Percentiles rank a stretch among this genome's conserved stretches.
Evolutionary conservation across 768 basidiomycete species (phyloP).

Genomic region (Neoboletus subvelutipes): DNA sequence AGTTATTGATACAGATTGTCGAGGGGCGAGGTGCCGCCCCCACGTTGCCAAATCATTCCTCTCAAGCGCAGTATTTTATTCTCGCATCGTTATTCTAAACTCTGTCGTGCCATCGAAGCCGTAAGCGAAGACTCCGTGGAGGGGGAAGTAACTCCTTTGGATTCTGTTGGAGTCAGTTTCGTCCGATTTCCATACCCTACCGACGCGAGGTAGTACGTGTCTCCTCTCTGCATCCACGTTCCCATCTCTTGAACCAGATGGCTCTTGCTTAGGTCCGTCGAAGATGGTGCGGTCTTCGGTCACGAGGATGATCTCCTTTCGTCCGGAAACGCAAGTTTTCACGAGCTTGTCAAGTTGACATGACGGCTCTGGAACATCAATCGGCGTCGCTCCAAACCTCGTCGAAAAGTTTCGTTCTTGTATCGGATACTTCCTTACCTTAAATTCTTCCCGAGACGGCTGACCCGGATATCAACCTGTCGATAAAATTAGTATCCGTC

Average conservation of each 20-base stretch:
- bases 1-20: constrained; percentile 70
- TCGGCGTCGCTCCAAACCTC: constrained; percentile 15
- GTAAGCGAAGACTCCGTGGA: constrained; percentile 53
- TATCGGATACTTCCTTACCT: constrained; percentile 40
- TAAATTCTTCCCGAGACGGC: not conserved
- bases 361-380: constrained; percentile 59
- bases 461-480: too few species aligned
- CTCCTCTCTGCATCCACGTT: not conserved
- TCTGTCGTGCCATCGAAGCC: constrained; percentile 62
- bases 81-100: constrained; percentile 53
- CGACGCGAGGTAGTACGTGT: not conserved
- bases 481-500: not conserved
- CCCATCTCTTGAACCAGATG: not conserved
- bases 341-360: constrained; percentile 53
- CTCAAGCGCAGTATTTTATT: constrained; percentile 59
- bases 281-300: constrained; percentile 51
- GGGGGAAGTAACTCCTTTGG: constrained; percentile 55
- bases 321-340: constrained; percentile 39
- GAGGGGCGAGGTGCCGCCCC: constrained; percentile 71
- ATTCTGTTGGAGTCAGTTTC: constrained; percentile 44
- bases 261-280: constrained; percentile 15
- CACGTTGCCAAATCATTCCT: constrained; percentile 42
- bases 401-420: constrained; percentile 41
- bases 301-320: constrained; percentile 46
- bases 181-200: constrained; percentile 50